A percentile compares a stretch with the other conserved stretches of the same genome.
These are phyloP conservation scores for Ophiostoma sp. DNA, from an alignment of 2,329 filamentous ascomycete genomes.

Conservation along the genomic window DNA sequence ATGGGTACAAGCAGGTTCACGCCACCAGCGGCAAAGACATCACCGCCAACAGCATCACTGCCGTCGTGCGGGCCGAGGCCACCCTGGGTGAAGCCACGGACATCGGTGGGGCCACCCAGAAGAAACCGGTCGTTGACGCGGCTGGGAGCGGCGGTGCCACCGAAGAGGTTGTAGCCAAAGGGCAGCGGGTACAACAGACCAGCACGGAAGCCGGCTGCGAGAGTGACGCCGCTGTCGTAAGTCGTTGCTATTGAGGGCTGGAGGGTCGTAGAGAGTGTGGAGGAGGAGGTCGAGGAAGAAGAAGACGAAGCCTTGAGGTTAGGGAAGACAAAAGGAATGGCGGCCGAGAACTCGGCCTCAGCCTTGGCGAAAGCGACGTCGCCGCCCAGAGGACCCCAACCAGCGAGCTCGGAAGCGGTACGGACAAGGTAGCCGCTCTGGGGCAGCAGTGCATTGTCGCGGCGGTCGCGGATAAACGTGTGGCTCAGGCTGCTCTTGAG, in stretches of 20 bases:
- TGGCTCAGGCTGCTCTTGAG: slow-evolving; percentile 43
- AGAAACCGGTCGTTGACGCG: slow-evolving; percentile 93
- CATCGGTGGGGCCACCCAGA: slow-evolving; percentile 90
- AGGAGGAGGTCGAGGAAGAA: not conserved
- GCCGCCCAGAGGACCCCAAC: slow-evolving; percentile 77
- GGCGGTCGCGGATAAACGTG: slow-evolving; percentile 60
- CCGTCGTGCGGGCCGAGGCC: slow-evolving; percentile 89
- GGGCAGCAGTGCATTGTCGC: slow-evolving; percentile 84
- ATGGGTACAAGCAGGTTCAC: slow-evolving; percentile 83
- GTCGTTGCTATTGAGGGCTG: slow-evolving; percentile 32
- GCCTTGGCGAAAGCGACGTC: slow-evolving; percentile 94
- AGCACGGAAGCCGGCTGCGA: slow-evolving; percentile 78
- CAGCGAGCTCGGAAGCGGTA: slow-evolving; percentile 79
- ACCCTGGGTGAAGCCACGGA: slow-evolving; percentile 87
- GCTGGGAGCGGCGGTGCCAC: slow-evolving; percentile 62
- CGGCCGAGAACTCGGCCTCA: slow-evolving; percentile 79
- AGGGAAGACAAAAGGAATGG: slow-evolving; percentile 71
- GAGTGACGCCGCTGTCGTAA: slow-evolving; percentile 65
- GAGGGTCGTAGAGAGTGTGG: not conserved
- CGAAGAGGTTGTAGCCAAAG: slow-evolving; percentile 54
- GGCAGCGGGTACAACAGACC: slow-evolving; percentile 83
- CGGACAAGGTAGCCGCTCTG: slow-evolving; percentile 79
- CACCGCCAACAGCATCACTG: slow-evolving; percentile 81
- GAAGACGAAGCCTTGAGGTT: not conserved
- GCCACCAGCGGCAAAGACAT: slow-evolving; percentile 86